Evolutionary conservation across 75 land plant species (phyloP).

Genomic region (Ceratopteris richardii): DNA sequence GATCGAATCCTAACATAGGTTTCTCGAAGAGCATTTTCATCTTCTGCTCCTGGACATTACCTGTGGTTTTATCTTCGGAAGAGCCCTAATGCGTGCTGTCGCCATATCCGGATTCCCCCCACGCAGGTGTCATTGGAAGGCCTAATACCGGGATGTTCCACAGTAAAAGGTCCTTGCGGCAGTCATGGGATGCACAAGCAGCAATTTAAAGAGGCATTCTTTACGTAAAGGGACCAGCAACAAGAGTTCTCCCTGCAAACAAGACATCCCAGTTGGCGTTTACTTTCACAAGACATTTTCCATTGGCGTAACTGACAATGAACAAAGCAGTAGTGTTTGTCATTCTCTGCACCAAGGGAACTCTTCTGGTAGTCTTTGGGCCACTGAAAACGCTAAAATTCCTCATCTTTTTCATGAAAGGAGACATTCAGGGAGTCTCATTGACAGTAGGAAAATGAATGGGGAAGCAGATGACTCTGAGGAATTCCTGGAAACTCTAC

Average conservation of each 20-base stretch:
- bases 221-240: neutral
- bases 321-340: too few species aligned
- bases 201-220: neutral
- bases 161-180: neutral
- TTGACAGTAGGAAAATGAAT: neutral
- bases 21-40: too few species aligned
- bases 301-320: neutral
- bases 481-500: neutral
- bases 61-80: neutral
- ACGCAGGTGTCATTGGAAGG: too few species aligned
- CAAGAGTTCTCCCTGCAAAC: neutral
- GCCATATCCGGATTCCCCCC: neutral
- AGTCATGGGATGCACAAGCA: constrained; percentile 3
- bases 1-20: too few species aligned
- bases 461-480: neutral
- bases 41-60: too few species aligned
- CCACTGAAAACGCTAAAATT: too few species aligned
- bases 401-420: neutral
- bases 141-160: neutral
- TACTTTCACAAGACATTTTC: neutral
- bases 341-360: too few species aligned
- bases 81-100: neutral
- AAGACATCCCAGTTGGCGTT: neutral
- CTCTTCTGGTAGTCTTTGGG: too few species aligned
- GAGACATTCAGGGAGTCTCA: neutral